Evolutionary conservation across 1,284 basidiomycete genomes (phyloP), one percentile per base, ranked within the genome.

Genomic region (Boletus holoroseus): DNA sequence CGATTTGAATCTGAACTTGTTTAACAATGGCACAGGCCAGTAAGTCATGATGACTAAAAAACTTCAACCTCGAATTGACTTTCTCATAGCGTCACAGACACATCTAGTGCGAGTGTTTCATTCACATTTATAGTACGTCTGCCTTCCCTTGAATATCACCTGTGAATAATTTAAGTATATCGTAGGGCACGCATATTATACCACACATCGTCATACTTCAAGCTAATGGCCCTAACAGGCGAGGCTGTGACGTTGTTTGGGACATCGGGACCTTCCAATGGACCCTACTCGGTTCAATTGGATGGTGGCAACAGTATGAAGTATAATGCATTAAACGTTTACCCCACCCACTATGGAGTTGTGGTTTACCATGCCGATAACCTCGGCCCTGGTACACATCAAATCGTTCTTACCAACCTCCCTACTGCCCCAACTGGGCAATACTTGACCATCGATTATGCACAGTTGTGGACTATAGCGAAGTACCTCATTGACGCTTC

Each of bases 121-220:
- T 63, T 67, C 16, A 60, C 55, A 18, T 71, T 71, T 30, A 54
- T 34, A 57, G 69, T 68, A 47, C n/a, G 69, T 3, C 2, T 28
- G 0, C 18, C 12, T 28, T 41, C 15, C 32, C 5, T 39, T 40
- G 4, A 31, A 11, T 28, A 9, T 36, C 16, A 18, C 12, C 15
- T 6, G 7, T 15, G 32, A 48, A 26, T 44, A 32, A 53, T 16
- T 24, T 4, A 5, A 27, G 18, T 38, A 13, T 40, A 16, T 45
- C 39, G 31, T 16, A 66, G 54, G 63, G 62, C 52, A 55, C 48
- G 50, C 42, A 37, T 41, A 15, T 40, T 36, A 2, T 49, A 34
- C 24, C 5, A 18, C 2, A 35, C 1, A 16, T 32, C 0, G 5
- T 30, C 16, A 5, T 34, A 3, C 11, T 38, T 30, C 24, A 11